Evolutionary conservation across 805 yeast genomes (phyloP), one percentile per base, ranked within the genome.

Genomic region (Clavispora fructus): DNA sequence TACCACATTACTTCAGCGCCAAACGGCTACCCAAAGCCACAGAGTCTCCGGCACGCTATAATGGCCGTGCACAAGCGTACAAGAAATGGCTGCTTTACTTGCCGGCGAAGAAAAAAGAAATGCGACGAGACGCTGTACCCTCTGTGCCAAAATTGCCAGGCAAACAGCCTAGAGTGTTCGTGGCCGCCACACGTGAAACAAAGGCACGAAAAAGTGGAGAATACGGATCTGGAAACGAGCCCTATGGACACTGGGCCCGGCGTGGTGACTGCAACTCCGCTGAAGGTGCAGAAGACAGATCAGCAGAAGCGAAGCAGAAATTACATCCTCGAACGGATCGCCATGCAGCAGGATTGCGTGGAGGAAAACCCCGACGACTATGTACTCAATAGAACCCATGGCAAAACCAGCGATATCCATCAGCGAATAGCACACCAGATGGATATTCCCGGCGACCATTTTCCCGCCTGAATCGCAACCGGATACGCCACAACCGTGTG

Each of bases 71-170:
- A 33, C 13, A 33, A 33, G 17, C 37, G 37, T 16, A 33, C 37
- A 16, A 35, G 41, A 23, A 47, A 45, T 23, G 55, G 55, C 35
- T 52, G 55, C 56, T 68, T 79, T 46, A 79, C 82, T 39, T 82
- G 87, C 57, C 73, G 86, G 42, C 73, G 77, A 52, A 73, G 85
- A 51, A 82, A 81, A 63, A 73, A 82, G 63, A 81, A 80, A 63
- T 81, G 87, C 60, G 84, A 80, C 55, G 78, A 78, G 54, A 45
- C 51, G 13, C 31, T 49, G 13, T 49, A 41, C 35, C 55, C 55
- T 23, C 23, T n/a, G 23, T 52, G 55, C 50, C 50, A 45, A 25
- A 52, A 49, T 37, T 52, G 55, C 42, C 14, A 39, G 26, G 30
- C 47, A 41, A 49, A 44, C 46, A 26, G 19, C 41, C 46, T 52